Evolutionary conservation across 306 rosid species (phyloP).

Genomic region (Lathyrus oleraceus): DNA sequence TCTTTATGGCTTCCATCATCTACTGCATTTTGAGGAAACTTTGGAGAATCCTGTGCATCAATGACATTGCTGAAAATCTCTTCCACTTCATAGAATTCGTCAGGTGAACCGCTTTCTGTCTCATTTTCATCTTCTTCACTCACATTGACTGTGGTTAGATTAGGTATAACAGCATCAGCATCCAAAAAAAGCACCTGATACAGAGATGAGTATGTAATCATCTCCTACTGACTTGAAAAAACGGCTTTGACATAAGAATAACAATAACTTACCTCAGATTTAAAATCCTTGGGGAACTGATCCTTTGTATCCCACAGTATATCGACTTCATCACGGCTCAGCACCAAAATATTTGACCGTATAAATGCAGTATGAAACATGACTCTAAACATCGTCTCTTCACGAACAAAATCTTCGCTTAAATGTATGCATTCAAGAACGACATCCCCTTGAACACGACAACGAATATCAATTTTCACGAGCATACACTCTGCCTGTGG

Average conservation of each 20-base stretch:
- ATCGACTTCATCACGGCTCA: slow-evolving; percentile 80
- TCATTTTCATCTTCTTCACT: slow-evolving; percentile 68
- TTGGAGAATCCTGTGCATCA: slow-evolving; percentile 61
- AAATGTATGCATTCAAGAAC: slow-evolving; percentile 92
- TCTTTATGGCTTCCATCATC: slow-evolving; percentile 54
- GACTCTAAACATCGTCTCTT: slow-evolving; percentile 82
- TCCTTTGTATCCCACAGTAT: slow-evolving; percentile 88
- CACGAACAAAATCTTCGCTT: slow-evolving; percentile 68
- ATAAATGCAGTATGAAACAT: slow-evolving; percentile 96
- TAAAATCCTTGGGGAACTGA: slow-evolving; percentile 79
- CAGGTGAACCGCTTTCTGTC: slow-evolving; percentile 79
- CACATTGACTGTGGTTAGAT: slow-evolving; percentile 61
- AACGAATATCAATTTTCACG: slow-evolving; percentile 85
- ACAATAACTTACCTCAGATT: slow-evolving; percentile 75
- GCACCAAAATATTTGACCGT: slow-evolving; percentile 68
- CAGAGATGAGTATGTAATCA: slow-evolving; percentile 62
- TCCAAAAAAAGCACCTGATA: slow-evolving; percentile 95
- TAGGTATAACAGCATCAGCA: slow-evolving; percentile 82
- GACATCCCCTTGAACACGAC: slow-evolving; percentile 93
- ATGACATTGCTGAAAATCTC: slow-evolving; percentile 80
- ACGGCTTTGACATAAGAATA: slow-evolving; percentile 38
- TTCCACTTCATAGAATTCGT: slow-evolving; percentile 95
- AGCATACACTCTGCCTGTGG: slow-evolving; percentile 90
- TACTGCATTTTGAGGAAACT: slow-evolving; percentile 38
- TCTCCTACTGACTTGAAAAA: slow-evolving; percentile 47